phyloP scores from a whole-genome alignment of 768 basidiomycete genomes.

The Gloeophyllum trabeum region DNA sequence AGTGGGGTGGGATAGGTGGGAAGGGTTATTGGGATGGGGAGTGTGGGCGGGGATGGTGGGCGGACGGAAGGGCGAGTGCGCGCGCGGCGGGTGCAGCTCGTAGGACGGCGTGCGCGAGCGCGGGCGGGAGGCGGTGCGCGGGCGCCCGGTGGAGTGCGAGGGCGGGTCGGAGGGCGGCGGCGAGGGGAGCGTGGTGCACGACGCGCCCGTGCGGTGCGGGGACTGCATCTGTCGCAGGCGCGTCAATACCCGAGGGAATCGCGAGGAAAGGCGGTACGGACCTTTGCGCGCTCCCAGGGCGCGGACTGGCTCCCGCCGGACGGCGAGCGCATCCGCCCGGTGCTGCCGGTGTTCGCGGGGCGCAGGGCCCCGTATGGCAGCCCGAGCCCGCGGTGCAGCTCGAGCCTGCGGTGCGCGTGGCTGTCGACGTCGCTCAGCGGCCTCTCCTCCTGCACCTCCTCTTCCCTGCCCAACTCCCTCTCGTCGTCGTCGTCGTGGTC shows the following conservation, averaged over 20 bases:
- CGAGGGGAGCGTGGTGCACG: background rate
- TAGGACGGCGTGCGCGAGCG: background rate
- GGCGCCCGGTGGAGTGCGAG: background rate
- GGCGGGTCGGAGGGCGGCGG: background rate
- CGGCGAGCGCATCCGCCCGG: background rate
- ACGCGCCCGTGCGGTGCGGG: background rate
- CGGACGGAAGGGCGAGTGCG: background rate
- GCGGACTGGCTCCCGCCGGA: background rate
- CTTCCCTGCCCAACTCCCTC: too few relatives aligned
- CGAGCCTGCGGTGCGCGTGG: conserved; percentile 11
- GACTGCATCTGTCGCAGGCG: background rate
- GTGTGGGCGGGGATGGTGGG: background rate
- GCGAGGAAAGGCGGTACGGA: background rate
- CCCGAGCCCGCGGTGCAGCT: background rate
- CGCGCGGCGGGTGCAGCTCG: background rate
- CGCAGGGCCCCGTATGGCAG: conserved; percentile 4
- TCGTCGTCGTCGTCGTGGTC: background rate
- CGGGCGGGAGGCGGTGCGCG: background rate
- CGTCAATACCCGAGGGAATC: background rate
- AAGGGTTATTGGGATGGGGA: background rate
- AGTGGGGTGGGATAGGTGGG: background rate
- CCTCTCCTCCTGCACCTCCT: background rate
- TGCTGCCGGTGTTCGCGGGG: background rate
- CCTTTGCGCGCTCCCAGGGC: background rate
- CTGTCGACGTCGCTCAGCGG: conserved; percentile 11